Conservation (phyloP, 306 rosid genomes). For the Ammopiptanthus mongolicus region DNA sequence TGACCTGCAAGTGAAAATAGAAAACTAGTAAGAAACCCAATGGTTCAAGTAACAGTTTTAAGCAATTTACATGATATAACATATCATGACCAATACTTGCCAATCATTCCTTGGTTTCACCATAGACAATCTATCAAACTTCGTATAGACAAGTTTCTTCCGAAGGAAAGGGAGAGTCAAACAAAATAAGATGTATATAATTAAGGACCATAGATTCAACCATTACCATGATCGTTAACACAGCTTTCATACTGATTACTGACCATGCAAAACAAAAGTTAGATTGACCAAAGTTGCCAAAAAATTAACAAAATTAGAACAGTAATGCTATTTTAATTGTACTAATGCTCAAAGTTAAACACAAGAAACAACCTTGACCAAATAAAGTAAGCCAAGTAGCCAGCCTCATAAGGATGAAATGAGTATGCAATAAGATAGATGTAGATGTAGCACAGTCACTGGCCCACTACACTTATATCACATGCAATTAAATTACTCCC, state of each 20-base stretch:
- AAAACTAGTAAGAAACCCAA: conserved; percentile 11
- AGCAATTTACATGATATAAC: neutral
- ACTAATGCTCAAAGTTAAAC: neutral
- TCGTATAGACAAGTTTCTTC: neutral
- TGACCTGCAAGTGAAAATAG: conserved; percentile 42
- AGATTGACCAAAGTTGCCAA: neutral
- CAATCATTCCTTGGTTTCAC: conserved; percentile 1
- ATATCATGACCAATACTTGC: neutral
- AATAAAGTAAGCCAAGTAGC: neutral
- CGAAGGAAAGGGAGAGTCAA: neutral
- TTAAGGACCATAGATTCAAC: neutral
- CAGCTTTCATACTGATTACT: neutral
- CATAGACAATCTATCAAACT: neutral
- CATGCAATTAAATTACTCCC: neutral
- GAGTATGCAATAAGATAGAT: neutral
- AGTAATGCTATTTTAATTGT: neutral
- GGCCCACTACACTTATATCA: neutral
- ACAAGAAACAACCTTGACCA: neutral
- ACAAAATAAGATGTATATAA: neutral
- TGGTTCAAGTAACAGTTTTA: too few species aligned
- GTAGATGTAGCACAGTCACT: neutral
- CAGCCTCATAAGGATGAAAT: neutral
- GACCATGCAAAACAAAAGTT: neutral
- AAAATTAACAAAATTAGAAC: neutral
- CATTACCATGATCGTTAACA: neutral